These are phyloP conservation scores for Naganishia friedmannii DNA, from an alignment of 768 basidiomycete species.

Conservation along the genomic window DNA sequence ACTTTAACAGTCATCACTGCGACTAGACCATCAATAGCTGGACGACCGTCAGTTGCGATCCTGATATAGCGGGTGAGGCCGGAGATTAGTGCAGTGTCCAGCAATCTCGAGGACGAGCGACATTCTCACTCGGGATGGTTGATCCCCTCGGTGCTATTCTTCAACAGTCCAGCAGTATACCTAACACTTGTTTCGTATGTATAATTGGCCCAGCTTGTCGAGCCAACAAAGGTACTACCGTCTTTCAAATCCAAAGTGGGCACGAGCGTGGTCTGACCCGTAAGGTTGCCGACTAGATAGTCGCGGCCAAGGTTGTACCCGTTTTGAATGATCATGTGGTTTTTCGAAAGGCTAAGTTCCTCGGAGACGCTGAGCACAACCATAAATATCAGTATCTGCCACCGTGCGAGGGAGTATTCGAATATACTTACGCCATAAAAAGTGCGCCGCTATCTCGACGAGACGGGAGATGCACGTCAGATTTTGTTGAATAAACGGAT, in stretches of 20 bases:
- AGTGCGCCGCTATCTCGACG: slow-evolving; percentile 35
- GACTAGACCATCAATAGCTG: slow-evolving; percentile 74
- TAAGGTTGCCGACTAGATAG: slow-evolving; percentile 78
- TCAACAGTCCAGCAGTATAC: slow-evolving; percentile 71
- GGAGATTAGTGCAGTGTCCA: neutral
- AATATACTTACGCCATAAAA: slow-evolving; percentile 43
- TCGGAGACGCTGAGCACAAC: slow-evolving; percentile 33
- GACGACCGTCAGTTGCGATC: slow-evolving; percentile 37
- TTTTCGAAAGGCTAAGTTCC: slow-evolving; percentile 52
- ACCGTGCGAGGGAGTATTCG: neutral
- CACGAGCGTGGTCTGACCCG: slow-evolving; percentile 52
- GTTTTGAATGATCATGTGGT: slow-evolving; percentile 71
- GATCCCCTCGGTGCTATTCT: slow-evolving; percentile 61
- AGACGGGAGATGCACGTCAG: neutral
- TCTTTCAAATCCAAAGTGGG: slow-evolving; percentile 57
- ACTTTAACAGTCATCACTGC: slow-evolving; percentile 74
- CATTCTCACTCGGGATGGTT: slow-evolving; percentile 45
- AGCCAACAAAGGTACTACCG: slow-evolving; percentile 62
- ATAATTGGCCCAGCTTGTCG: slow-evolving; percentile 64
- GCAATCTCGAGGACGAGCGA: neutral
- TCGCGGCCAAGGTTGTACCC: slow-evolving; percentile 84
- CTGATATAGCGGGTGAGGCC: slow-evolving; percentile 11
- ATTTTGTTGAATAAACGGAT: neutral
- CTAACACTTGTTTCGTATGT: slow-evolving; percentile 68
- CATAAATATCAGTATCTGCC: neutral